Percentiles rank a stretch among this genome's conserved stretches.
phyloP scores from a whole-genome alignment of 805 yeast genomes.

The Suhomyces sp. region DNA sequence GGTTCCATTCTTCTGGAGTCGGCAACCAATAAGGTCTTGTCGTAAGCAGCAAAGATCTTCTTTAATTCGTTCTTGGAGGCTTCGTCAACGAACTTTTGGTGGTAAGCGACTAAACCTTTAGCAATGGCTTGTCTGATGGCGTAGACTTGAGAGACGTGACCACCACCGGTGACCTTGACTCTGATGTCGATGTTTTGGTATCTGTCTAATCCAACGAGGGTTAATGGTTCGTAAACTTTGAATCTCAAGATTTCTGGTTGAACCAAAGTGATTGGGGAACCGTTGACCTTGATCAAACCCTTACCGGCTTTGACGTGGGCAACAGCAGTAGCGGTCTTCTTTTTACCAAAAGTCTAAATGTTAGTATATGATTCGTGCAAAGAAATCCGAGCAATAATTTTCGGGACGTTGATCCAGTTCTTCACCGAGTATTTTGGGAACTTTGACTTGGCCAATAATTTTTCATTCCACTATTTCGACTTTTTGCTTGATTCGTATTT shows the following conservation, averaged over 20 bases:
- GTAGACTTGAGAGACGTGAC: slow-evolving; percentile 99
- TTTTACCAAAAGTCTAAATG: slow-evolving; percentile 96
- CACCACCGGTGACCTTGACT: slow-evolving; percentile 99
- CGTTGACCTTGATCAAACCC: slow-evolving; percentile 99
- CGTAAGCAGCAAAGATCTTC: slow-evolving; percentile 96
- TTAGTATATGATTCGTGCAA: slow-evolving; percentile 13
- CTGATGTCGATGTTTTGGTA: slow-evolving; percentile 98
- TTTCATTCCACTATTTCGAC: neutral
- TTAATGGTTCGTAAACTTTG: slow-evolving; percentile 99
- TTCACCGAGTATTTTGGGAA: neutral
- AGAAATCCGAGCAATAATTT: neutral
- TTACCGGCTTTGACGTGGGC: slow-evolving; percentile 99
- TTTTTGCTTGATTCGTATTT: neutral
- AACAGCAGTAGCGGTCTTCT: slow-evolving; percentile 99
- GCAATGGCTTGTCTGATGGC: slow-evolving; percentile 99
- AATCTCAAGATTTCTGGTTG: slow-evolving; percentile 98
- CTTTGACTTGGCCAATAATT: neutral
- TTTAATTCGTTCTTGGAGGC: slow-evolving; percentile 99
- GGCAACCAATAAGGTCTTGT: slow-evolving; percentile 99
- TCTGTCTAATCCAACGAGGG: slow-evolving; percentile 97
- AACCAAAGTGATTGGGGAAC: slow-evolving; percentile 98
- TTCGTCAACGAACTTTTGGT: slow-evolving; percentile 99
- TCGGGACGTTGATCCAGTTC: neutral
- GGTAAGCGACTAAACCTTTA: slow-evolving; percentile 99
- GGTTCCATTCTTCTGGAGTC: slow-evolving; percentile 99